Evolutionary conservation across 768 basidiomycete genomes (phyloP), one percentile per base, ranked within the genome.

Genomic region (Trametes elegans): DNA sequence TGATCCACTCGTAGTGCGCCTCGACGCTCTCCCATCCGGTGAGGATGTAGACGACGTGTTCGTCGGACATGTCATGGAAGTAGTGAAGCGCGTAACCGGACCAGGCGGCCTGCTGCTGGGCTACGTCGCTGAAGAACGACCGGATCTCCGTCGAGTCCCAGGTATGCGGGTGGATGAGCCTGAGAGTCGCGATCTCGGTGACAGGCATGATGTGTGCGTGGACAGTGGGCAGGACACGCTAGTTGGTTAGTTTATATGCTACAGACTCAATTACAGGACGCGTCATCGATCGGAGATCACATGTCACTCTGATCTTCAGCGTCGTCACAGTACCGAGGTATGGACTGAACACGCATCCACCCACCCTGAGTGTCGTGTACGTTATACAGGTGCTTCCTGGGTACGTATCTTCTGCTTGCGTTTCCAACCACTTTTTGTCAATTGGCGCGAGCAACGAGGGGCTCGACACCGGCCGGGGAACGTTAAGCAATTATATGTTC

Each of bases 11-110:
- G 24, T 70, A 57, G 59, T 80, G 79, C 8, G 73, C 71, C 10
- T 55, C 61, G 21, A 74, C 72, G 53, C 70, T 70, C 47, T 64
- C 35, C 80, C 79, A 81, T 10, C 78, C 78, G 0, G 76, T 73
- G 27, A 79, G 61, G 24, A 81, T 57, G 60, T 75, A 73, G 2
- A 79, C 49, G 24, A 63, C 51, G 6, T 50, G 38, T 1, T 67
- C 48, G 26, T 66, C 60, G 1, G 53, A 45, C 19, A 52, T 32
- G 57, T 71, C 64, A 3, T 64, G 58, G 64, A 74, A 79, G 60
- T 73, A 78, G 24, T 67, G 62, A n/a, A 80, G 55, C 13, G 75
- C 72, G 58, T 72, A 73, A 14, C 73, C 70, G 0, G 79, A 78
- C 59, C 69, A 73, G 26, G 70, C 68, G 11, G 73, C 66, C 64